These are phyloP conservation scores for Jaapia argillacea DNA, from an alignment of 768 basidiomycete species.

Conservation along the genomic window DNA sequence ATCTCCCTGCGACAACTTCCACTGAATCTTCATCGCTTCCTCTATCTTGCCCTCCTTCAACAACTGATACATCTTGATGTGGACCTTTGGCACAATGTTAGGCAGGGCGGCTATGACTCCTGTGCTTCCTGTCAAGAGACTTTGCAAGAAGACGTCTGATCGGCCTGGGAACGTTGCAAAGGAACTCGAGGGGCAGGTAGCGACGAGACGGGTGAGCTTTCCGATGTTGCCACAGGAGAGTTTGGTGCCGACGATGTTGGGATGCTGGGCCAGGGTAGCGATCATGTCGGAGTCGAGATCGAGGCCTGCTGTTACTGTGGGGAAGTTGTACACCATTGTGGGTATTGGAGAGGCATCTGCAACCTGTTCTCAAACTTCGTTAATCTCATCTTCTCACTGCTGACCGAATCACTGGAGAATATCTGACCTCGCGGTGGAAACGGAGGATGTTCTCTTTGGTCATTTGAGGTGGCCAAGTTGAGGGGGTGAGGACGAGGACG, in stretches of 20 bases:
- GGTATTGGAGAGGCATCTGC: constrained; percentile 61
- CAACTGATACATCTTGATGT: constrained; percentile 36
- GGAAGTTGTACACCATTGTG: constrained; percentile 81
- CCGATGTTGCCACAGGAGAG: constrained; percentile 81
- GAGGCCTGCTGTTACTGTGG: constrained; percentile 68
- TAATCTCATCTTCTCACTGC: too few relatives aligned
- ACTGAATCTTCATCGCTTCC: constrained; percentile 55
- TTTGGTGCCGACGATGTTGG: constrained; percentile 81
- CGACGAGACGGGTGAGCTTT: constrained; percentile 69
- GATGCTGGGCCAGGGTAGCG: constrained; percentile 56
- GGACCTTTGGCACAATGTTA: constrained; percentile 41
- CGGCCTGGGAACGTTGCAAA: constrained; percentile 73
- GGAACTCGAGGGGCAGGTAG: constrained; percentile 37
- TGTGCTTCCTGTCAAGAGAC: constrained; percentile 30
- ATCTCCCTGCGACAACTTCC: constrained; percentile 31
- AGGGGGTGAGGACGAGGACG: constrained; percentile 66
- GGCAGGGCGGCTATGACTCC: constrained; percentile 33
- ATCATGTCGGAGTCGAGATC: constrained; percentile 80
- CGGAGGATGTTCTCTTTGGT: constrained; percentile 48
- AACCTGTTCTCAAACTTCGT: constrained; percentile 31
- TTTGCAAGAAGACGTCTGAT: constrained; percentile 50
- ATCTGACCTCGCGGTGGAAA: constrained; percentile 52
- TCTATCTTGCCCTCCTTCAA: constrained; percentile 41
- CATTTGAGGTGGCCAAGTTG: constrained; percentile 62
- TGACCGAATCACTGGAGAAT: too few relatives aligned